Conservation (phyloP, 108 stramenopile species). For the Pseudonitzschia pungens region DNA sequence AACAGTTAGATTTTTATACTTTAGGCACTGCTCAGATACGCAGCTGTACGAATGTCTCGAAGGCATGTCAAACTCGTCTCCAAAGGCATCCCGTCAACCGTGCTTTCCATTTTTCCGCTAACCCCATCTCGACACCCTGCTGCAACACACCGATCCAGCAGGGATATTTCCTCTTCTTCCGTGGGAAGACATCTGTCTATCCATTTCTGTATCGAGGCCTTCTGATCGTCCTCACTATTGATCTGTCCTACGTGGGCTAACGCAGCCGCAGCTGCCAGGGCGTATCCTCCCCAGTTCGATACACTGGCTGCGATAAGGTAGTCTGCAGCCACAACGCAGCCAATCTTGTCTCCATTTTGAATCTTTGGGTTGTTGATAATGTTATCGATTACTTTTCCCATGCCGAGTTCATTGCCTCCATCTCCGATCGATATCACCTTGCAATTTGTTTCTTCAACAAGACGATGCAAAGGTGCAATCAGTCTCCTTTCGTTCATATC, state of each 20-base stretch:
- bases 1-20: neutral
- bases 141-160: slow-evolving; percentile 54
- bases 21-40: neutral
- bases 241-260: slow-evolving; percentile 24
- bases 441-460: slow-evolving; percentile 24
- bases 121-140: slow-evolving; percentile 72
- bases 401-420: slow-evolving; percentile 81
- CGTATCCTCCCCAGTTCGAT: slow-evolving; percentile 90
- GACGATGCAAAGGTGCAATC: slow-evolving; percentile 71
- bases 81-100: slow-evolving; percentile 77
- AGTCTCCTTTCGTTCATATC: slow-evolving; percentile 64
- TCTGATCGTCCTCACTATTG: neutral
- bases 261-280: slow-evolving; percentile 63
- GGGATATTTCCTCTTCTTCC: slow-evolving; percentile 47
- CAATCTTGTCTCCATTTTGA: slow-evolving; percentile 60
- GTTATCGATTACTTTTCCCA: slow-evolving; percentile 79
- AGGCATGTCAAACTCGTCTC: slow-evolving; percentile 64
- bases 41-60: slow-evolving; percentile 49
- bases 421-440: slow-evolving; percentile 44
- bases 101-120: slow-evolving; percentile 57
- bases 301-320: slow-evolving; percentile 77
- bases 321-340: slow-evolving; percentile 61
- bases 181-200: slow-evolving; percentile 53
- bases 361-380: slow-evolving; percentile 53
- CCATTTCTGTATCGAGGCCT: slow-evolving; percentile 17